A percentile compares a stretch with the other conserved stretches of the same genome.
These are phyloP conservation scores for Diphasiastrum complanatum DNA, from an alignment of 83 land plant genomes.

Conservation along the genomic window DNA sequence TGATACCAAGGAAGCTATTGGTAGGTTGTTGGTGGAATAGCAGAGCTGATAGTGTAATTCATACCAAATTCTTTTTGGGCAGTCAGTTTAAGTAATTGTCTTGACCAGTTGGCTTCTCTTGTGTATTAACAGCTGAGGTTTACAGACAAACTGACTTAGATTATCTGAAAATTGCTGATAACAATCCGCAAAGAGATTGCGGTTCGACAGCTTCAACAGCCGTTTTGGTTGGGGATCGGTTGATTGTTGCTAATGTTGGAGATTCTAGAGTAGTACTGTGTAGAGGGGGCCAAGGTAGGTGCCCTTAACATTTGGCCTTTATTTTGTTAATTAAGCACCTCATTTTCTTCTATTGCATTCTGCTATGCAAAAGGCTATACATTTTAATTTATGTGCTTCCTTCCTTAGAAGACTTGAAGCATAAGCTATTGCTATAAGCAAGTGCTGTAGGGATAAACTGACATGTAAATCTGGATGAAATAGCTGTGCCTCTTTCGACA, in stretches of 20 bases:
- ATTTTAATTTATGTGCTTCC: too few relatives aligned
- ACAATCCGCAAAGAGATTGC: not conserved
- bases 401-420: too few relatives aligned
- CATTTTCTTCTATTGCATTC: not conserved
- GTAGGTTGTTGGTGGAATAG: too few relatives aligned
- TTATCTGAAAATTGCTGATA: not conserved
- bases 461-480: too few relatives aligned
- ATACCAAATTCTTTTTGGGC: not conserved
- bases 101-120: too few relatives aligned
- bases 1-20: not conserved
- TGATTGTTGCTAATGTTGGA: not conserved
- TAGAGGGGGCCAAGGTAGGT: not conserved
- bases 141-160: not conserved
- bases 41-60: too few relatives aligned
- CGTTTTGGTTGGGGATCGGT: constrained; percentile 5
- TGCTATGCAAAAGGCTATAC: too few relatives aligned
- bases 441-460: too few relatives aligned
- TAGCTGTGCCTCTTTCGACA: not conserved
- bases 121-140: not conserved
- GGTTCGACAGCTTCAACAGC: constrained; percentile 9
- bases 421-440: too few relatives aligned
- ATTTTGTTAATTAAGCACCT: not conserved
- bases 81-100: too few relatives aligned
- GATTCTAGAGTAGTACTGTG: constrained; percentile 3
- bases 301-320: not conserved